A percentile compares a stretch with the other conserved stretches of the same genome.
These are phyloP conservation scores for Penstemon barbatus DNA, from an alignment of 257 asterid species.

Conservation along the genomic window DNA sequence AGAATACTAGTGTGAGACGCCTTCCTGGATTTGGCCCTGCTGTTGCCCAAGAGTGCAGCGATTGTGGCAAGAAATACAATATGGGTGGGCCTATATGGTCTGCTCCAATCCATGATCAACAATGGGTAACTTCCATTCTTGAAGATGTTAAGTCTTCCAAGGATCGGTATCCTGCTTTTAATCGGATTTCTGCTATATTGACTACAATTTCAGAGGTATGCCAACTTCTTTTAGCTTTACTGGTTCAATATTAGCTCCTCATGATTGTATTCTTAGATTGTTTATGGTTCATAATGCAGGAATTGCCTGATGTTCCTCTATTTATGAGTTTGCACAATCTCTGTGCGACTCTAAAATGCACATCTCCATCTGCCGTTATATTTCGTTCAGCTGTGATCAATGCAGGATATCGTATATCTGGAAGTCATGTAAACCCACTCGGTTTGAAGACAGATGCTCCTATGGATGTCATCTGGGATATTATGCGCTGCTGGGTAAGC, in stretches of 20 bases:
- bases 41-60: conserved; percentile 82
- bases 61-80: conserved; percentile 90
- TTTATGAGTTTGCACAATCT: conserved; percentile 95
- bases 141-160: conserved; percentile 66
- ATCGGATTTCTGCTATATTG: conserved; percentile 74
- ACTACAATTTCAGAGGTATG: conserved; percentile 92
- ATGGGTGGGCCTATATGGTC: conserved; percentile 99
- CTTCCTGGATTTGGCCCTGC: conserved; percentile 97
- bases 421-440: conserved; percentile 84
- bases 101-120: conserved; percentile 93
- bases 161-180: conserved; percentile 82
- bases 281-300: conserved; percentile 46
- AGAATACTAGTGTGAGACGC: conserved; percentile 77
- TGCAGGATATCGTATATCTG: conserved; percentile 95
- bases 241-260: too few relatives aligned
- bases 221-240: conserved; percentile 13
- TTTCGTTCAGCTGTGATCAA: conserved; percentile 96
- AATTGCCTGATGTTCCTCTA: conserved; percentile 83
- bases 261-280: too few relatives aligned
- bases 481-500: conserved; percentile 99
- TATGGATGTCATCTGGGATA: conserved; percentile 95
- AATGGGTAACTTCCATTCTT: conserved; percentile 82
- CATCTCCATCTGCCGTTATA: conserved; percentile 90
- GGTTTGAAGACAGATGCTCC: conserved; percentile 98
- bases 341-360: conserved; percentile 83